phyloP scores from a whole-genome alignment of 805 yeast species.

The Kluyveromyces lactis region DNA sequence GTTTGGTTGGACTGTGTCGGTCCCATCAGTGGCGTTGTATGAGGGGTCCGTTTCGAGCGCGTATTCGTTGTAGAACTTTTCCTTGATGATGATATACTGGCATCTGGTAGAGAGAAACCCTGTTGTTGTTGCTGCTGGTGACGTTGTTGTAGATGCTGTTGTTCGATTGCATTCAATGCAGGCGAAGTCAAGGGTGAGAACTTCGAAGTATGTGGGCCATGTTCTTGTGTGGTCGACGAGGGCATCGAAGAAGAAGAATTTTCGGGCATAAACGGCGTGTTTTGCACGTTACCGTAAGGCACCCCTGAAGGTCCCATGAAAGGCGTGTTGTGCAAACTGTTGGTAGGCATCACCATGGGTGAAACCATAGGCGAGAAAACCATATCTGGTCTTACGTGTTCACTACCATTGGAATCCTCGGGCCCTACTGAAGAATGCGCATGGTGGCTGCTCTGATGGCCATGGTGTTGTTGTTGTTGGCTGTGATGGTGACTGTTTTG shows the following conservation, averaged over 20 bases:
- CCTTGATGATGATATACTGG: conserved; percentile 18
- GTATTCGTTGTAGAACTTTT: conserved; percentile 15
- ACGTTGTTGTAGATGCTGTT: conserved; percentile 9
- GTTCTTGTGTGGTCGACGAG: not conserved
- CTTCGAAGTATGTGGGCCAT: not conserved
- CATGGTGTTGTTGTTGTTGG: conserved; percentile 11
- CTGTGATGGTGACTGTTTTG: conserved; percentile 1
- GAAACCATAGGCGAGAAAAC: conserved; percentile 71
- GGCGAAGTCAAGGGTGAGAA: conserved; percentile 55
- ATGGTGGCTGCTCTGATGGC: conserved; percentile 18
- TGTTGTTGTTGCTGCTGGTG: conserved; percentile 7
- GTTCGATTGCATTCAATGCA: conserved; percentile 41
- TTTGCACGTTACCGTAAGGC: conserved; percentile 29
- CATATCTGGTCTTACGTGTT: conserved; percentile 43
- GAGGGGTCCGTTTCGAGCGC: conserved; percentile 19
- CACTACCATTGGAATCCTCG: not conserved
- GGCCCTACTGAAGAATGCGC: not conserved
- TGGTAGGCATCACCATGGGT: conserved; percentile 50
- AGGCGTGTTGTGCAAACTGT: conserved; percentile 15
- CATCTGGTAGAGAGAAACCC: conserved; percentile 16
- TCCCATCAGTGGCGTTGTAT: conserved; percentile 12
- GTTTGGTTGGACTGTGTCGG: conserved; percentile 7
- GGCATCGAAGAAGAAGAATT: conserved; percentile 1
- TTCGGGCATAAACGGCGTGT: conserved; percentile 3
- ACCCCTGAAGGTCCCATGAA: conserved; percentile 9